Conservation (phyloP, 2,329 filamentous ascomycete species). For the Cytospora mali region DNA sequence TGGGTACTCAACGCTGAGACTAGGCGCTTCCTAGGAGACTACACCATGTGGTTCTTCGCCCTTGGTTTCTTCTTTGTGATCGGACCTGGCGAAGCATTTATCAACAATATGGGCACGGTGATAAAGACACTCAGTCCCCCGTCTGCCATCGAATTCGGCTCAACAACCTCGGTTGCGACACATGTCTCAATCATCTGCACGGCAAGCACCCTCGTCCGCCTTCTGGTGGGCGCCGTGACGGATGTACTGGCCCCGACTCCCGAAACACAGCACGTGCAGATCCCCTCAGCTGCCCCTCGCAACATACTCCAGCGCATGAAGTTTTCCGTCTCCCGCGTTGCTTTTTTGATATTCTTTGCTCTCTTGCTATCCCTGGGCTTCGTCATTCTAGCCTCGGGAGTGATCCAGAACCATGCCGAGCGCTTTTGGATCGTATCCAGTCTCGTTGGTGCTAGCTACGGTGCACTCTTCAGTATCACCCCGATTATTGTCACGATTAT, state of each 20-base stretch:
- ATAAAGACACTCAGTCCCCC: slow-evolving; percentile 80
- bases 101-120: slow-evolving; percentile 95
- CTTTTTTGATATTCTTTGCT: slow-evolving; percentile 77
- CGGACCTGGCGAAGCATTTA: slow-evolving; percentile 94
- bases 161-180: slow-evolving; percentile 69
- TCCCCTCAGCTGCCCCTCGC: slow-evolving; percentile 39
- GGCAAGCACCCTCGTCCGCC: slow-evolving; percentile 84
- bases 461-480: slow-evolving; percentile 84
- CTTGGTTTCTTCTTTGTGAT: slow-evolving; percentile 90
- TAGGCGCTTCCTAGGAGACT: slow-evolving; percentile 78
- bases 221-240: slow-evolving; percentile 86
- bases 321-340: slow-evolving; percentile 73
- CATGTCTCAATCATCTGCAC: slow-evolving; percentile 93
- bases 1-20: slow-evolving; percentile 94
- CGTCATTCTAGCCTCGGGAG: slow-evolving; percentile 74
- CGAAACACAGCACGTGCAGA: slow-evolving; percentile 59
- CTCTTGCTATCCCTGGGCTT: slow-evolving; percentile 75
- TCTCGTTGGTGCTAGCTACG: slow-evolving; percentile 87
- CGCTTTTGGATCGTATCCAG: slow-evolving; percentile 86
- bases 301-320: slow-evolving; percentile 35
- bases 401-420: slow-evolving; percentile 71
- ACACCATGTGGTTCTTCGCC: slow-evolving; percentile 95
- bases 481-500: slow-evolving; percentile 96
- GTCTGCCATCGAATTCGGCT: slow-evolving; percentile 43
- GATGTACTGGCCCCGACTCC: slow-evolving; percentile 78